Evolutionary conservation across 2,329 filamentous ascomycete species (phyloP).

Genomic region (Chalaropsis ovoidea): DNA sequence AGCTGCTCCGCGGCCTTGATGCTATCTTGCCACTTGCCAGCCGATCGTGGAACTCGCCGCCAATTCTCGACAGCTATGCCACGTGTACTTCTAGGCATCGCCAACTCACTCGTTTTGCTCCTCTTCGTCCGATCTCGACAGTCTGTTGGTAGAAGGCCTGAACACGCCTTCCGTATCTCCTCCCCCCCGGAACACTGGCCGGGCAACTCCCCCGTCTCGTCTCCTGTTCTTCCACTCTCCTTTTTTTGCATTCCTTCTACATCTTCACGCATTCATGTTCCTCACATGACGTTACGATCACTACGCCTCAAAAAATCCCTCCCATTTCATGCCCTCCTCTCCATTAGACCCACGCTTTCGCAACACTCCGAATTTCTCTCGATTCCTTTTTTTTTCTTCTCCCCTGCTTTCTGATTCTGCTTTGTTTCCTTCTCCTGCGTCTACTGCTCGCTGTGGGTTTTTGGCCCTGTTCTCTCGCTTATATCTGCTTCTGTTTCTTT

Average conservation of each 20-base stretch:
- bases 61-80: background rate
- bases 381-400: background rate
- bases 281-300: slow-evolving; percentile 9
- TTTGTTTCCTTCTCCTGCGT: background rate
- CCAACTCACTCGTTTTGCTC: background rate
- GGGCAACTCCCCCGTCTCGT: background rate
- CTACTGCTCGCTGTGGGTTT: background rate
- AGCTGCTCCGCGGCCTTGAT: background rate
- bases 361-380: background rate
- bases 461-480: background rate
- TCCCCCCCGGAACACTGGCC: background rate
- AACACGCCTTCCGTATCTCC: background rate
- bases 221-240: background rate
- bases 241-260: background rate
- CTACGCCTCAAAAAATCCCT: slow-evolving; percentile 2
- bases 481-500: slow-evolving; percentile 12
- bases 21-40: background rate
- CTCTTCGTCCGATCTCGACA: background rate
- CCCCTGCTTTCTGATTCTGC: background rate
- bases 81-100: background rate
- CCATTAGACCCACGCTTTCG: slow-evolving; percentile 9
- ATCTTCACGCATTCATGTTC: background rate
- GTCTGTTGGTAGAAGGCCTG: background rate
- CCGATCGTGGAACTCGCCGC: background rate
- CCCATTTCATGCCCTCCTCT: background rate